Percentiles rank a stretch among this genome's conserved stretches.
Evolutionary conservation across 257 asterid genomes (phyloP).

Genomic region (Ilex asprella): DNA sequence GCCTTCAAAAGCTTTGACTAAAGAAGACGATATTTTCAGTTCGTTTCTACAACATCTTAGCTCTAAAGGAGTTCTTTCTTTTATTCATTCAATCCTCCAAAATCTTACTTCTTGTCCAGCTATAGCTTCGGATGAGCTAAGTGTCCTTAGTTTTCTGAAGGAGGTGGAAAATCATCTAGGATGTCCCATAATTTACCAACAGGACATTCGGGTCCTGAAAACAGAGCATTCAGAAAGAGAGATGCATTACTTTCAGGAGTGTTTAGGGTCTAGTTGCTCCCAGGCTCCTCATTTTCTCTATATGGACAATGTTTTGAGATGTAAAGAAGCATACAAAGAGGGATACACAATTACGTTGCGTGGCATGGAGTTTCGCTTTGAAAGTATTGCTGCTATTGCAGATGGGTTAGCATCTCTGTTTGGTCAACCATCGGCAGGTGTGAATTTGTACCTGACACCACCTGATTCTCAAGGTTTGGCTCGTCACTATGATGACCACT

Average conservation of each 20-base stretch:
- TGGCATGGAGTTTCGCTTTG: conserved; percentile 63
- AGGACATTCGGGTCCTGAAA: conserved; percentile 71
- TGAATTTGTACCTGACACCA: conserved; percentile 80
- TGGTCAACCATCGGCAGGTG: conserved; percentile 87
- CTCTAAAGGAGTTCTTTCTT: conserved; percentile 29
- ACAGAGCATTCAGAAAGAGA: conserved; percentile 35
- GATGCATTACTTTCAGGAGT: conserved; percentile 45
- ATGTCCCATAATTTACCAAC: conserved; percentile 49
- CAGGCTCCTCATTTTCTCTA: conserved; percentile 25
- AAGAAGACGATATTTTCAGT: conserved; percentile 26
- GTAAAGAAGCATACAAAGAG: conserved; percentile 52
- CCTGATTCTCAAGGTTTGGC: conserved; percentile 73
- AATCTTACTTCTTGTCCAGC: conserved; percentile 58
- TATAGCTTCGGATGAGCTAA: conserved; percentile 55
- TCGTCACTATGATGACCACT: conserved; percentile 80
- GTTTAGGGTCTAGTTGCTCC: conserved; percentile 20
- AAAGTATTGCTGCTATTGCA: conserved; percentile 50
- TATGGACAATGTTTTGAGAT: conserved; percentile 41
- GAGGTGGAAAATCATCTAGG: conserved; percentile 54
- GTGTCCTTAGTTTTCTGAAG: conserved; percentile 45
- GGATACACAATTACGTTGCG: conserved; percentile 79
- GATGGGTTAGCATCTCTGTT: conserved; percentile 59
- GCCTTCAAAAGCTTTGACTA: conserved; percentile 23
- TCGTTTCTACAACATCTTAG: conserved; percentile 37
- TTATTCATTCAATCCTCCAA: conserved; percentile 45